Evolutionary conservation across 1,284 basidiomycete genomes (phyloP), one percentile per base, ranked within the genome.

Genomic region (Ustilago esculenta): DNA sequence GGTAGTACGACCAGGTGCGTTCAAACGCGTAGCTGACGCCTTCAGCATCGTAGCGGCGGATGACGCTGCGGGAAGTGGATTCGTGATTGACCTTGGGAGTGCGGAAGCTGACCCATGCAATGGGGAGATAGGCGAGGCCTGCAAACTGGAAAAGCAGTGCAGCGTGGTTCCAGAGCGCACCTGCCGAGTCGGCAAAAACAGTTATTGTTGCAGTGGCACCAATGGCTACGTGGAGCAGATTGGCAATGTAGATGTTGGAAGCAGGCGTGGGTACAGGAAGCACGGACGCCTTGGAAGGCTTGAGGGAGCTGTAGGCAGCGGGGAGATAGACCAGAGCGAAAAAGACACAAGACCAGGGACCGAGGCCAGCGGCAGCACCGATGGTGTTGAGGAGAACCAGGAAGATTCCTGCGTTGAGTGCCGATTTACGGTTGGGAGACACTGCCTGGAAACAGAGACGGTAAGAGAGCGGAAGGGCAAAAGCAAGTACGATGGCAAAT

Each of bases 1-100:
- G 63, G 56, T 73, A 71, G 49, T 70, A 71, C 9, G 67, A 70
- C 72, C 72, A 73, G 14, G 72, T 73, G 24, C 72, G 53, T 29
- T 73, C 72, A 24, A 73, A 73, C 10, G 57, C 59, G 29, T 70
- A 73, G 52, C 63, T 67, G 42, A 73, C 59, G 8, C 64, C 61
- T 18, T 70, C 72, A 14, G 67, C 67, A n/a, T 70, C 56, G 49
- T 53, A 73, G 4, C 45, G 27, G 10, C 55, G 50, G 37, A 73
- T 59, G 37, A 59, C 52, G 29, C 50, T 37, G 48, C 64, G 61
- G 2, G 68, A 57, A 4, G 35, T 56, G 17, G 35, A 23, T 21
- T 73, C 55, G 33, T 52, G 49, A 47, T 67, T 66, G 59, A 70
- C 44, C 21, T 57, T 61, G 48, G 68, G 58, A 0, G 72, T 67